Evolutionary conservation across 108 stramenopile genomes (phyloP).

Genomic region (Skeletonema menzelii): DNA sequence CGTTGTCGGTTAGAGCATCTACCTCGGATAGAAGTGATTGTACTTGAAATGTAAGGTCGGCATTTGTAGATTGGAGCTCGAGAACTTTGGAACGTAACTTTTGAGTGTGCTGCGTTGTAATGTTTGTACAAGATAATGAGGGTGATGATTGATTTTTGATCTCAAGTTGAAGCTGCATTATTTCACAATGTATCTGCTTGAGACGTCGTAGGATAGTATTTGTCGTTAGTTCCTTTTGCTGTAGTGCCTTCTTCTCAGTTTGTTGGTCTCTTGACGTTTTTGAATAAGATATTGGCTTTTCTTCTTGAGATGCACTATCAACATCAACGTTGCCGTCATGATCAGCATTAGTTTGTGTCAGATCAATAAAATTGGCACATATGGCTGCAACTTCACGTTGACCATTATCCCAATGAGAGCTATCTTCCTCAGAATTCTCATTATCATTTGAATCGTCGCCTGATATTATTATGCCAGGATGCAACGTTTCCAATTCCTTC

Average conservation of each 20-base stretch:
- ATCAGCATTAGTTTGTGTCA: not conserved
- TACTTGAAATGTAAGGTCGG: conserved; percentile 9
- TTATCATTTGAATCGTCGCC: not conserved
- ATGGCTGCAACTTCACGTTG: conserved; percentile 18
- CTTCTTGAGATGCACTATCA: too few relatives aligned
- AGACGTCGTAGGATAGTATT: conserved; percentile 7
- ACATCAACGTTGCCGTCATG: not conserved
- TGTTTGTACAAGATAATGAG: not conserved
- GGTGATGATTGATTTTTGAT: not conserved
- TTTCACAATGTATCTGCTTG: conserved; percentile 13
- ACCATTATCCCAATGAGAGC: not conserved
- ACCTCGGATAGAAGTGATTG: not conserved
- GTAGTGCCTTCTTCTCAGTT: not conserved
- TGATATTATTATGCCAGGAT: not conserved
- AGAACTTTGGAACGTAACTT: conserved; percentile 17
- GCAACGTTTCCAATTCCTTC: conserved; percentile 13
- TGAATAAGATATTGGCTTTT: not conserved
- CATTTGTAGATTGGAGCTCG: conserved; percentile 14
- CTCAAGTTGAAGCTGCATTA: not conserved
- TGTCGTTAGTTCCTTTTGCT: not conserved
- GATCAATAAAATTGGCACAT: conserved; percentile 16
- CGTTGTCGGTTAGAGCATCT: not conserved
- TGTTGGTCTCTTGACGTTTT: not conserved
- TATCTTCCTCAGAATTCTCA: not conserved
- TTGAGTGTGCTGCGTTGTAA: conserved; percentile 7